These are phyloP conservation scores for Pholiota molesta DNA, from an alignment of 768 basidiomycete genomes.

Conservation along the genomic window DNA sequence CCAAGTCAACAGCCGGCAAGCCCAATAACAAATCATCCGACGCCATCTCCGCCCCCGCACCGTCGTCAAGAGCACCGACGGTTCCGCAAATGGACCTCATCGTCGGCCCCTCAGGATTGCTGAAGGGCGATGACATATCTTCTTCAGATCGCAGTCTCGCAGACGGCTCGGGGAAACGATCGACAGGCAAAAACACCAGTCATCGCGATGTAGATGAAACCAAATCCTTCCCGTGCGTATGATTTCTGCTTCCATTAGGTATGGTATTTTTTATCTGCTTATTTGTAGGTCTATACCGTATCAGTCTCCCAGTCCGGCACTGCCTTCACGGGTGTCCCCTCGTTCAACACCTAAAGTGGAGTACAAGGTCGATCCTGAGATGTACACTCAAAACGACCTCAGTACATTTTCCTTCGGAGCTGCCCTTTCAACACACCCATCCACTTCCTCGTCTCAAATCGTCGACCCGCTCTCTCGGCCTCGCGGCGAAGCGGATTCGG, in stretches of 20 bases:
- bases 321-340: conserved; percentile 17
- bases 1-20: conserved; percentile 22
- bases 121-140: conserved; percentile 4
- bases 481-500: conserved; percentile 37
- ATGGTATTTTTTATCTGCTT: conserved; percentile 2
- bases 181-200: conserved; percentile 20
- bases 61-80: conserved; percentile 20
- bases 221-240: conserved; percentile 14
- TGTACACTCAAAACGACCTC: conserved; percentile 48
- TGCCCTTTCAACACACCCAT: conserved; percentile 32
- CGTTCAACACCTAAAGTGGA: conserved; percentile 12
- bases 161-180: conserved; percentile 8
- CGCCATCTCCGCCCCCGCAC: conserved; percentile 13
- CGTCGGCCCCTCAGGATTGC: conserved; percentile 4
- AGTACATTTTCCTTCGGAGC: conserved; percentile 52
- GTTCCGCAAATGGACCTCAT: conserved; percentile 17
- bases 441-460: conserved; percentile 29
- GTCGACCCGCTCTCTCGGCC: conserved; percentile 40
- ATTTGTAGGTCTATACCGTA: conserved; percentile 6
- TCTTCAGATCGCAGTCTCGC: conserved; percentile 9
- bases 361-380: conserved; percentile 28
- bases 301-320: conserved; percentile 9
- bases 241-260: conserved; percentile 4
- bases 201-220: conserved; percentile 22
- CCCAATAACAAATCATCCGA: conserved; percentile 7